Evolutionary conservation across 176 grass and related monocot species (phyloP).

Genomic region (Typha latifolia): DNA sequence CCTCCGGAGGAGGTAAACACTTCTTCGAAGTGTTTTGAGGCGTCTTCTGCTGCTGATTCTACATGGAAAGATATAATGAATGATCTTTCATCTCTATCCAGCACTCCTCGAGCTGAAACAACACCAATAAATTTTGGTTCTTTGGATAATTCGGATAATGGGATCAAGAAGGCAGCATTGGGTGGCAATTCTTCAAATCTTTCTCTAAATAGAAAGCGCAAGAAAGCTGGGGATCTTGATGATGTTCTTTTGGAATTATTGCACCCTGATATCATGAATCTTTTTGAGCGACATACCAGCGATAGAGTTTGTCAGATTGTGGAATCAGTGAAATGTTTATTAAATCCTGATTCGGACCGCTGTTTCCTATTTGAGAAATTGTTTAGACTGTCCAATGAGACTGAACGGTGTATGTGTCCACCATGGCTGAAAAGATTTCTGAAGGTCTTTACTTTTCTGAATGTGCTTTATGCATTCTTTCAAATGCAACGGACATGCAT

Average conservation of each 20-base stretch:
- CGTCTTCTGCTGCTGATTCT: conserved; percentile 33
- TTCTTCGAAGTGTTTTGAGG: conserved; percentile 12
- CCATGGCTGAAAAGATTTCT: conserved; percentile 36
- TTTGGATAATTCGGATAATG: not conserved
- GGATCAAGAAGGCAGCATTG: not conserved
- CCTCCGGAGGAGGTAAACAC: conserved; percentile 14
- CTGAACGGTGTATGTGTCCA: conserved; percentile 28
- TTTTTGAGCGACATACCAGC: conserved; percentile 17
- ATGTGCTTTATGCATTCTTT: conserved; percentile 35
- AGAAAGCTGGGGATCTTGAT: conserved; percentile 26
- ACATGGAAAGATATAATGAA: conserved; percentile 82
- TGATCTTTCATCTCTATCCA: conserved; percentile 57
- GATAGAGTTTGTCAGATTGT: conserved; percentile 28
- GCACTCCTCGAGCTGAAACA: conserved; percentile 23
- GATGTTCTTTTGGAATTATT: conserved; percentile 19
- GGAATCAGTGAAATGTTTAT: conserved; percentile 32
- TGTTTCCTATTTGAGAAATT: conserved; percentile 34
- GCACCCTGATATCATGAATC: conserved; percentile 18
- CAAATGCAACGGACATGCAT: conserved; percentile 31
- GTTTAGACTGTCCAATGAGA: conserved; percentile 5
- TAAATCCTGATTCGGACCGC: not conserved
- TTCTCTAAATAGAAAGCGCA: conserved; percentile 32
- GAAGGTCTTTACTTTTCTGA: conserved; percentile 35
- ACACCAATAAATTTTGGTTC: conserved; percentile 17
- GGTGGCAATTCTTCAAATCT: conserved; percentile 5